phyloP scores from a whole-genome alignment of 306 rosid species.

The Canavalia gladiata region DNA sequence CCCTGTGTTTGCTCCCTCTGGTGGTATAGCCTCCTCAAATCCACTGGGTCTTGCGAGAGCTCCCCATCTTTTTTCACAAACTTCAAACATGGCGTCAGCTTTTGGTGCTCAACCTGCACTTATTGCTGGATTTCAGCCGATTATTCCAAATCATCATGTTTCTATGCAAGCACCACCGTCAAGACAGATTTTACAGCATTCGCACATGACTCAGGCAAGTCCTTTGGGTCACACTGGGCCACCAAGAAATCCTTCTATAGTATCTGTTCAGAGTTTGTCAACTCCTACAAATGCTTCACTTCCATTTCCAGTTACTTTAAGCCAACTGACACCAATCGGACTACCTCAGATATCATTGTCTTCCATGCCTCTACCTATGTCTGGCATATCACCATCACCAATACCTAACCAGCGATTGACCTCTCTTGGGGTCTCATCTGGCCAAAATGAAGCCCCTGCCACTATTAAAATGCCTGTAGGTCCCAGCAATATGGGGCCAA shows the following conservation, averaged over 20 bases:
- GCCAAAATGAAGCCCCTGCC: slow-evolving; percentile 50
- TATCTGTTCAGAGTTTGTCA: slow-evolving; percentile 55
- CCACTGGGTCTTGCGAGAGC: slow-evolving; percentile 56
- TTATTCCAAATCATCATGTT: slow-evolving; percentile 58
- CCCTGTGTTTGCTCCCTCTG: slow-evolving; percentile 56
- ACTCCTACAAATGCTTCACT: slow-evolving; percentile 58
- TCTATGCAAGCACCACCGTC: slow-evolving; percentile 58
- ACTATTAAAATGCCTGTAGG: slow-evolving; percentile 47
- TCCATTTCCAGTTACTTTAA: slow-evolving; percentile 55
- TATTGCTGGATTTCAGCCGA: slow-evolving; percentile 56
- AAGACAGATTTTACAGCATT: slow-evolving; percentile 57
- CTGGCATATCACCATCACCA: slow-evolving; percentile 52
- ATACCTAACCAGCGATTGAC: slow-evolving; percentile 54
- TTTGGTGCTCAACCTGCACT: slow-evolving; percentile 67
- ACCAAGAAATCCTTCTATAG: slow-evolving; percentile 60
- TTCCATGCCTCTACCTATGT: slow-evolving; percentile 62
- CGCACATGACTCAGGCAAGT: slow-evolving; percentile 58
- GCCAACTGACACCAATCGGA: slow-evolving; percentile 61
- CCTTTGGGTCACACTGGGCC: slow-evolving; percentile 59
- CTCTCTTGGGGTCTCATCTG: slow-evolving; percentile 54
- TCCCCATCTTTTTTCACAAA: slow-evolving; percentile 57
- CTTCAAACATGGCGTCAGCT: slow-evolving; percentile 56
- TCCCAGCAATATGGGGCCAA: slow-evolving; percentile 62
- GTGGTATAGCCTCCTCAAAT: slow-evolving; percentile 55
- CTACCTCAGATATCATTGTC: slow-evolving; percentile 52